Evolutionary conservation across 805 yeast species (phyloP).

Genomic region (Candida maesae): DNA sequence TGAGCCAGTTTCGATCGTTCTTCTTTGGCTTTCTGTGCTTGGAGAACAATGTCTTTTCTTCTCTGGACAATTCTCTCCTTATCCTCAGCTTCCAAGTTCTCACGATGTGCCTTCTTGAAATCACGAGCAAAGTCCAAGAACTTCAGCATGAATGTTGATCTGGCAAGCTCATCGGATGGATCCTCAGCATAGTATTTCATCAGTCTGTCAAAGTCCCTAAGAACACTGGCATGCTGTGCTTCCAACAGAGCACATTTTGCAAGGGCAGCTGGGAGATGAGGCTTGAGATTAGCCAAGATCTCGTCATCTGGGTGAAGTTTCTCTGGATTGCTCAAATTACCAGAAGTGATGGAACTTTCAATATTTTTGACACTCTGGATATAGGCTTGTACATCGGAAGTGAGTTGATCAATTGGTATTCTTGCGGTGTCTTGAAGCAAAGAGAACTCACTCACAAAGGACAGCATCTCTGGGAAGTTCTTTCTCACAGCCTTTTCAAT

Average conservation of each 20-base stretch:
- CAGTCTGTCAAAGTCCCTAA: conserved; percentile 61
- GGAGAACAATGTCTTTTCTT: conserved; percentile 53
- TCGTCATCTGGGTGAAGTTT: conserved; percentile 82
- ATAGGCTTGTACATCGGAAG: conserved; percentile 65
- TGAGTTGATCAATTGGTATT: conserved; percentile 77
- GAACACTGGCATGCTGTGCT: conserved; percentile 58
- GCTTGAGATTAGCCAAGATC: conserved; percentile 55
- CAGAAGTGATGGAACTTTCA: conserved; percentile 68
- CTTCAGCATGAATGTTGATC: conserved; percentile 69
- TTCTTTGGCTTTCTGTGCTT: conserved; percentile 24
- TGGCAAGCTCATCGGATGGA: conserved; percentile 59
- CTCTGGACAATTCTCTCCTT: conserved; percentile 74
- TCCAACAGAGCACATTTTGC: conserved; percentile 61
- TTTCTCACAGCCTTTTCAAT: conserved; percentile 85
- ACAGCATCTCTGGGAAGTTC: conserved; percentile 73
- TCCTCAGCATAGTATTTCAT: conserved; percentile 94
- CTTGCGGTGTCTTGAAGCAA: conserved; percentile 52
- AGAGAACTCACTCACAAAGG: conserved; percentile 69
- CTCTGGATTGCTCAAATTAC: conserved; percentile 77
- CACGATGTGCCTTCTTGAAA: conserved; percentile 74
- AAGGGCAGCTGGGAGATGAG: conserved; percentile 72
- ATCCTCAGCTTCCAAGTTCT: conserved; percentile 78
- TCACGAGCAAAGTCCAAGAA: conserved; percentile 77
- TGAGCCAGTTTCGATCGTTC: conserved; percentile 19
- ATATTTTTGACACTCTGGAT: conserved; percentile 62